A percentile compares a stretch with the other conserved stretches of the same genome.
These are phyloP conservation scores for Ophiocytium majus DNA, from an alignment of 352 stramenopile genomes.

Conservation along the genomic window DNA sequence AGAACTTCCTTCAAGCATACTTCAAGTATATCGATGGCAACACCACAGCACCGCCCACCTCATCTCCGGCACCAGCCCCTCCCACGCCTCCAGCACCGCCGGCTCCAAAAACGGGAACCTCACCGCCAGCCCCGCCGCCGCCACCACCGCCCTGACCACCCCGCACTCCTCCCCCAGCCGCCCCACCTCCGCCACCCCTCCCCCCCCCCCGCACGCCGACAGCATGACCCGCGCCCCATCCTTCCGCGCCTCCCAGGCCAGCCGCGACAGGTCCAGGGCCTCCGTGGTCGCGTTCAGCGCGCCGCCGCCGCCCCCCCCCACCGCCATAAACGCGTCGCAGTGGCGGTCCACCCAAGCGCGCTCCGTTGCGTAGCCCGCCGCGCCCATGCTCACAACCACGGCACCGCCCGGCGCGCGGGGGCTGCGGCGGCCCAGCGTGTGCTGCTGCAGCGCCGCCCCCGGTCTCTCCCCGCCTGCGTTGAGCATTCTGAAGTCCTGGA, in stretches of 20 bases:
- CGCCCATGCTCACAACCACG: background rate
- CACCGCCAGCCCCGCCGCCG: background rate
- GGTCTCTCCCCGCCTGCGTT: background rate
- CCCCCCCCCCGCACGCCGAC: background rate
- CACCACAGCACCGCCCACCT: background rate
- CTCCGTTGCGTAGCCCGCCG: constrained; percentile 12
- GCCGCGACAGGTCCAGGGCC: background rate
- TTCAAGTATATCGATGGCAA: too few species aligned
- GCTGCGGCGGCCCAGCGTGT: background rate
- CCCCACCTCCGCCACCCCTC: background rate
- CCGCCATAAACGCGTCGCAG: background rate
- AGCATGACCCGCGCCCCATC: background rate
- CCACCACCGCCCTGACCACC: background rate
- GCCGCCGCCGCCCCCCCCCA: background rate
- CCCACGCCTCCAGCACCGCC: constrained; percentile 1
- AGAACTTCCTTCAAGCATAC: too few species aligned
- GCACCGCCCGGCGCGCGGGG: background rate
- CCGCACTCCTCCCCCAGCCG: background rate
- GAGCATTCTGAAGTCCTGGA: background rate
- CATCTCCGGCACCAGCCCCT: background rate
- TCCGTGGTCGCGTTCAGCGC: background rate
- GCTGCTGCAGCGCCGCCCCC: background rate
- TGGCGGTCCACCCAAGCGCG: constrained; percentile 5
- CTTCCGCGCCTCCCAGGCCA: constrained; percentile 13
- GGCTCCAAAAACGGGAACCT: background rate